Conservation (phyloP, 306 rosid species). For the Adenanthera pavonina region DNA sequence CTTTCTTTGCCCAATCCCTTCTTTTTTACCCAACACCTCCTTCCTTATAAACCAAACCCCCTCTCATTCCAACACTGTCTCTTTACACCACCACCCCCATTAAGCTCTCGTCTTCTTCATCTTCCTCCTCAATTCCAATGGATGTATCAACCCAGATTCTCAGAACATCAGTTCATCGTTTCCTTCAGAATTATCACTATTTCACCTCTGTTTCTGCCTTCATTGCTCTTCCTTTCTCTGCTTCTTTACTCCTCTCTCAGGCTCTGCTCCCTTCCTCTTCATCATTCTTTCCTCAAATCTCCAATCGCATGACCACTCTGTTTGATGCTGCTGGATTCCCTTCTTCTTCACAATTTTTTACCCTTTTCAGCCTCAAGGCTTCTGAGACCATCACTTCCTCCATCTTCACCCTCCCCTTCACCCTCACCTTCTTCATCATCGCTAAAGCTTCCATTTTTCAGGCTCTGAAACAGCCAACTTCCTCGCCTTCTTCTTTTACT, state of each 20-base stretch:
- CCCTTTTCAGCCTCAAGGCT: constrained; percentile 58
- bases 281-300: constrained; percentile 49
- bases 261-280: constrained; percentile 53
- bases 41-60: too few relatives aligned
- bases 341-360: constrained; percentile 62
- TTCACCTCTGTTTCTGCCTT: constrained; percentile 63
- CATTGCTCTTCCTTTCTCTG: constrained; percentile 75
- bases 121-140: constrained; percentile 51
- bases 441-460: constrained; percentile 71
- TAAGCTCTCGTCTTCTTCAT: constrained; percentile 37
- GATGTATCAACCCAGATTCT: constrained; percentile 59
- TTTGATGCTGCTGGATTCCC: constrained; percentile 84
- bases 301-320: constrained; percentile 54
- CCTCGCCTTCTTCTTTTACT: constrained; percentile 43
- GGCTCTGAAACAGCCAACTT: constrained; percentile 42
- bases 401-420: constrained; percentile 71
- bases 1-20: constrained; percentile 74
- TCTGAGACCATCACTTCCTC: constrained; percentile 80
- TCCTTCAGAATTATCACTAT: constrained; percentile 73
- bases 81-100: background rate
- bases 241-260: constrained; percentile 72
- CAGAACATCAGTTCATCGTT: constrained; percentile 71
- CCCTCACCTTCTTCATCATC: constrained; percentile 74
- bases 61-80: constrained; percentile 6
- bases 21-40: too few relatives aligned